Conservation (phyloP, 768 basidiomycete genomes). For the Cyclocybe aegerita region DNA sequence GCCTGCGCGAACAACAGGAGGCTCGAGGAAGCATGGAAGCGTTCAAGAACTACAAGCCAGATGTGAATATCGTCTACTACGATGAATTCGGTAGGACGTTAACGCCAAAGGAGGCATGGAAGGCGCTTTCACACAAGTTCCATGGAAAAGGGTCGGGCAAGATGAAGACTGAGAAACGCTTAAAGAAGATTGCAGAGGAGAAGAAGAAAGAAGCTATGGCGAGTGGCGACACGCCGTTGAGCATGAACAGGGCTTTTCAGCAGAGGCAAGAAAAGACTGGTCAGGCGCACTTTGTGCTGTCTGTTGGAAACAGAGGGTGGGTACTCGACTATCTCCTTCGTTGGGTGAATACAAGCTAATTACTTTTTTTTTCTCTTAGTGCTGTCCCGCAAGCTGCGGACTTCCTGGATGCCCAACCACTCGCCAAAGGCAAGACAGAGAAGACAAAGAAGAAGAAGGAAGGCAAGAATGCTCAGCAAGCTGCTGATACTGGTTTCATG, state of each 20-base stretch:
- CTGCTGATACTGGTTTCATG: conserved; percentile 62
- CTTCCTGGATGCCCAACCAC: conserved; percentile 77
- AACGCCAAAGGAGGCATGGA: conserved; percentile 97
- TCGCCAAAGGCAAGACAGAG: conserved; percentile 83
- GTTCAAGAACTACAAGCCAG: conserved; percentile 95
- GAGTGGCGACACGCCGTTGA: conserved; percentile 92
- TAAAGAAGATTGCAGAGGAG: conserved; percentile 98
- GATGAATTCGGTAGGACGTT: conserved; percentile 91
- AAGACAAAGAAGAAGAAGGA: conserved; percentile 84
- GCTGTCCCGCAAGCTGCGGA: conserved; percentile 85
- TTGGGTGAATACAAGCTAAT: conserved; percentile 6
- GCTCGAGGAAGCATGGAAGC: conserved; percentile 76
- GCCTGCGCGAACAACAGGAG: conserved; percentile 88
- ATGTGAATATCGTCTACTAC: conserved; percentile 93
- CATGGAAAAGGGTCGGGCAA: conserved; percentile 97
- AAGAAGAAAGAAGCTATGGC: conserved; percentile 92
- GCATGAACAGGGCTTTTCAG: conserved; percentile 94
- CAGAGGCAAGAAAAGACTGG: conserved; percentile 91
- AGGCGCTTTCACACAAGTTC: conserved; percentile 95
- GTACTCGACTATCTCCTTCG: conserved; percentile 22
- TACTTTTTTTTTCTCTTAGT: conserved; percentile 35
- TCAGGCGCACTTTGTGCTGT: conserved; percentile 94
- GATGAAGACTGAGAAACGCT: conserved; percentile 94
- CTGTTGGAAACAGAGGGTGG: conserved; percentile 90
- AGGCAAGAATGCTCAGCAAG: conserved; percentile 49